phyloP scores from a whole-genome alignment of 2,329 filamentous ascomycete genomes.

The Scytalidium lignicola region DNA sequence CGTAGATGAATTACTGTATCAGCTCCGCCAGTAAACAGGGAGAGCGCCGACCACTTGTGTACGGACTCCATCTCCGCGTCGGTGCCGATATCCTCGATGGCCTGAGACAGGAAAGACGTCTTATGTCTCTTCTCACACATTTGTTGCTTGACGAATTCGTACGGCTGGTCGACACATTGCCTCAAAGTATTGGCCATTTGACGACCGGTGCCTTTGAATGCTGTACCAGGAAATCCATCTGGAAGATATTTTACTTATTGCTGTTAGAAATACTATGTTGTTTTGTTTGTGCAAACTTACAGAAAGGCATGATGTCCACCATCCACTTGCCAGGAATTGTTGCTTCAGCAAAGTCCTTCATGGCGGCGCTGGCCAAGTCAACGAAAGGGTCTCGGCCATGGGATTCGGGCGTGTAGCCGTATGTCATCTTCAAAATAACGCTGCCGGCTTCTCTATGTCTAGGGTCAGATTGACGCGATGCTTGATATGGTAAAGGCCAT shows the following conservation, averaged over 20 bases:
- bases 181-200: slow-evolving; percentile 28
- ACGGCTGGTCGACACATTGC: slow-evolving; percentile 33
- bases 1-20: slow-evolving; percentile 29
- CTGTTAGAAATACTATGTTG: slow-evolving; percentile 3
- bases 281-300: slow-evolving; percentile 20
- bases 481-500: not conserved
- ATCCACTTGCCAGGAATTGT: slow-evolving; percentile 37
- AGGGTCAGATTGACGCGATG: not conserved
- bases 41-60: slow-evolving; percentile 36
- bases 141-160: slow-evolving; percentile 37
- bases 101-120: slow-evolving; percentile 35
- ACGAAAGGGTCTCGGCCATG: slow-evolving; percentile 37
- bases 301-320: slow-evolving; percentile 40
- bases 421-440: slow-evolving; percentile 38
- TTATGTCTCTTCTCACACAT: slow-evolving; percentile 27
- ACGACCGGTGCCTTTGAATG: slow-evolving; percentile 37
- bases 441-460: slow-evolving; percentile 31
- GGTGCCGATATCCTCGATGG: slow-evolving; percentile 28
- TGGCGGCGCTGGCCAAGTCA: slow-evolving; percentile 32
- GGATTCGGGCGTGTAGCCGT: slow-evolving; percentile 39
- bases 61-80: slow-evolving; percentile 28
- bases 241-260: slow-evolving; percentile 33
- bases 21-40: slow-evolving; percentile 36
- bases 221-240: slow-evolving; percentile 38
- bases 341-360: slow-evolving; percentile 35